Evolutionary conservation across 495 filamentous ascomycete species (phyloP), one percentile per base, ranked within the genome.

Genomic region (Aspergillus sclerotiicarbonarius): DNA sequence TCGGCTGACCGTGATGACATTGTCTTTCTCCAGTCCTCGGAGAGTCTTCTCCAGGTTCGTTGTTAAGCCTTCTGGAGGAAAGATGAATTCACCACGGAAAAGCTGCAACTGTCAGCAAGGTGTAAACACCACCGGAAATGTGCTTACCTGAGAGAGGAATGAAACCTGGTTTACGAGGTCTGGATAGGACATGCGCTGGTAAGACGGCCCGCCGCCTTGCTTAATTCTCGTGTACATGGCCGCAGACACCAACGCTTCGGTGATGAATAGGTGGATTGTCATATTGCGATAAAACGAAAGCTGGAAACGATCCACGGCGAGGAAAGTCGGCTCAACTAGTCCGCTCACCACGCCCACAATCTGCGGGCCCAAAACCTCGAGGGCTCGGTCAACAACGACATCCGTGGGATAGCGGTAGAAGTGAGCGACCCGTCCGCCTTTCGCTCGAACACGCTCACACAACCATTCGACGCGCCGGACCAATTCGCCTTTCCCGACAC

Each of bases 231-330:
- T 92, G 70, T 98, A 97, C 79, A 98, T 87, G 29, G 88, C 89
- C 15, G 87, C 90, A 16, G 88, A 91, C 3, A 98, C 89, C 2
- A 98, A 78, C 0, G 93, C 89, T 60, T 97, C 91, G 1, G 89
- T 87, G 53, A 98, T 92, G 69, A 98, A 98, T 2, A 98, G 83
- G 67, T 98, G 94, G 52, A 98, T 98, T 1, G 92, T 95, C 93
- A 97, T 97, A 70, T 98, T 98, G 43, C 94, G 87, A 71, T 98
- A 98, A 73, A 98, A 98, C 0, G 90, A 94, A 8, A 98, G 82
- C 65, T 98, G 93, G 75, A 98, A 98, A 51, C 92, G 83, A 70
- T 98, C 94, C 29, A 96, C 91, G 3, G 94, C 93, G 63, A 89
- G 95, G 68, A 89, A 97, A 0, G 92, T 96, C 12, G 88, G 87